Base-by-base conservation (phyloP, 164 flowering plant genomes). In the Brasenia schreberi region DNA sequence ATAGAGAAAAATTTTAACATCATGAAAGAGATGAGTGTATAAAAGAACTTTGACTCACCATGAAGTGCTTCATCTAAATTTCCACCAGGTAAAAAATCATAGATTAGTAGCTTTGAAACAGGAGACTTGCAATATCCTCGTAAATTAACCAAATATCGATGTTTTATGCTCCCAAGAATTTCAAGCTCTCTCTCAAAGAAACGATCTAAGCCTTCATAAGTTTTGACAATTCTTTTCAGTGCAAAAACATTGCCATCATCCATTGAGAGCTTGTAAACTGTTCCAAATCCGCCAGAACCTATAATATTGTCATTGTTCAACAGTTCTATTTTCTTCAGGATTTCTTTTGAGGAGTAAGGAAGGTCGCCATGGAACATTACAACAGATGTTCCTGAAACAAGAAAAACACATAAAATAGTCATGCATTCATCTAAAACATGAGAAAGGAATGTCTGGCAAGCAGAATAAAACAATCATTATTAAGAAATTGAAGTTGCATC, bases 101-200 rank as follows among this genome's bases (percentile, higher is more conserved):
- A 91, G 45, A 94, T 87, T 64, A 94, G 77, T 72, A 90, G 76
- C 68, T 94, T 90, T 18, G 98, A 91, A 45, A 88, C 82, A 61
- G 98, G 89, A 65, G 97, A 91, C 72, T 94, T 94, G 88, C 97
- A 91, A 78, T 94, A 91, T 72, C 98, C 98, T 63, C 98, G 86
- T 68, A 94, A 77, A 74, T 90, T 90, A 70, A 94, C 98, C 49
- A 94, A 77, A 78, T 84, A 85, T 16, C 95, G 82, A 70, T 94
- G 96, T 73, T 94, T 91, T 70, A 87, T 87, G 83, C 98, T 87
- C 71, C 98, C 98, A 75, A 94, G 92, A 73, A 94, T 91, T 71
- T 87, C 98, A 71, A 94, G 97, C 79, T 94, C 98, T 77, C 98
- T 85, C 77, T 94, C 97, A 68, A 94, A 94, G 70, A 86, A 87